Evolutionary conservation across 2,329 filamentous ascomycete genomes (phyloP).

Genomic region (Phaeophleospora eucalypticola): DNA sequence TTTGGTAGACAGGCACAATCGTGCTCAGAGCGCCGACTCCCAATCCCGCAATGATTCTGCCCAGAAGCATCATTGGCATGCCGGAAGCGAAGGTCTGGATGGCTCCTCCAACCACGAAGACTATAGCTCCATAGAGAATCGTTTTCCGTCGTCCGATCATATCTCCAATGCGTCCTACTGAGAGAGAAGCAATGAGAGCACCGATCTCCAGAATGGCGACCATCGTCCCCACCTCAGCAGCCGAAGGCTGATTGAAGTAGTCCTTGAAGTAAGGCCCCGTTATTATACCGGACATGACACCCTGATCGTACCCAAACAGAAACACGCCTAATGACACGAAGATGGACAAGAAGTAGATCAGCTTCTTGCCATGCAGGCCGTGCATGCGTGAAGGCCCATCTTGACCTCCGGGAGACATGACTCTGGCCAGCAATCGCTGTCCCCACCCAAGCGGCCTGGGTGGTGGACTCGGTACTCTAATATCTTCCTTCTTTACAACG

Average conservation of each 20-base stretch:
- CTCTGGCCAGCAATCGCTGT: slow-evolving; percentile 68
- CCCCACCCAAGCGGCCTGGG: slow-evolving; percentile 60
- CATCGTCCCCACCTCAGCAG: slow-evolving; percentile 89
- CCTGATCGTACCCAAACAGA: slow-evolving; percentile 84
- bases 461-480: slow-evolving; percentile 69
- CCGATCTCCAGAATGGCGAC: slow-evolving; percentile 95
- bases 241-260: slow-evolving; percentile 86
- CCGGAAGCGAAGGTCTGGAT: slow-evolving; percentile 76
- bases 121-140: slow-evolving; percentile 86
- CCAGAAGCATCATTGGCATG: slow-evolving; percentile 77
- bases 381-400: slow-evolving; percentile 68
- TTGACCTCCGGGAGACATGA: slow-evolving; percentile 71
- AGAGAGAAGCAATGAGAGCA: slow-evolving; percentile 81
- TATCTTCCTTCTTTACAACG: slow-evolving; percentile 65
- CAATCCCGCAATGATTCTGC: slow-evolving; percentile 49
- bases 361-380: slow-evolving; percentile 90
- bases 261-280: slow-evolving; percentile 85
- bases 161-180: slow-evolving; percentile 85
- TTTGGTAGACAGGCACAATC: slow-evolving; percentile 52
- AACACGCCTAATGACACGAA: slow-evolving; percentile 65
- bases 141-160: slow-evolving; percentile 84
- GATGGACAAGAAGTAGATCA: slow-evolving; percentile 64
- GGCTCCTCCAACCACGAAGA: slow-evolving; percentile 80
- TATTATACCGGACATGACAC: slow-evolving; percentile 69
- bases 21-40: slow-evolving; percentile 50